A percentile compares a stretch with the other conserved stretches of the same genome.
Evolutionary conservation across 495 filamentous ascomycete genomes (phyloP).

Genomic region (Astrothelium subdiscretum): DNA sequence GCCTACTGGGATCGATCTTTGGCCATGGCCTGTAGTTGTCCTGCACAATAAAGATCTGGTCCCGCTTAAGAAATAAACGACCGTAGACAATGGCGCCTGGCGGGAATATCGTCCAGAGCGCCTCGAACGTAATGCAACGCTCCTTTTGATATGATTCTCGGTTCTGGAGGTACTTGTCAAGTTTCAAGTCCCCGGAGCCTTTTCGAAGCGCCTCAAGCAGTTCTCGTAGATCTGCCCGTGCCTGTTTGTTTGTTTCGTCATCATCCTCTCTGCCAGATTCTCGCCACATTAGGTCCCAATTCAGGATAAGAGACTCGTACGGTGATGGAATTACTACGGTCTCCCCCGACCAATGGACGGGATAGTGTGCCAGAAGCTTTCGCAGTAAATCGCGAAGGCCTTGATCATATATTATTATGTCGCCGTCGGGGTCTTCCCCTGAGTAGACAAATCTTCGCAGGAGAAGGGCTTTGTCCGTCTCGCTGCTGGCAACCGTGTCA

Average conservation of each 20-base stretch:
- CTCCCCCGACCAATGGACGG: neutral
- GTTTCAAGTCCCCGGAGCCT: constrained; percentile 7
- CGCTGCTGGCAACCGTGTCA: neutral
- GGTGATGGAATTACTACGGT: neutral
- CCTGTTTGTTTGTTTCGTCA: neutral
- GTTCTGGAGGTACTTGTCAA: constrained; percentile 17
- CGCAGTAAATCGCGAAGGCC: neutral
- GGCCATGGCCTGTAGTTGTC: constrained; percentile 3
- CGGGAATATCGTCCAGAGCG: constrained; percentile 19
- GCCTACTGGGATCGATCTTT: neutral
- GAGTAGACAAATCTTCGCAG: neutral
- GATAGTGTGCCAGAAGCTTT: neutral
- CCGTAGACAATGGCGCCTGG: constrained; percentile 13
- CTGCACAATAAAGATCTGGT: constrained; percentile 14
- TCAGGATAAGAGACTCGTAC: neutral
- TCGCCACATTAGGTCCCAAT: neutral
- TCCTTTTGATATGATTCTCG: constrained; percentile 10
- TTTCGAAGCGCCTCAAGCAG: constrained; percentile 3
- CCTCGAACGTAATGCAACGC: constrained; percentile 11
- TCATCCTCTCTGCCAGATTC: neutral
- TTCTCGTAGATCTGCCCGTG: neutral
- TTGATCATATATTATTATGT: neutral
- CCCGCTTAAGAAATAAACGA: constrained; percentile 9
- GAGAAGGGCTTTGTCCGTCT: neutral
- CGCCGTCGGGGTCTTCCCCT: neutral